A percentile compares a stretch with the other conserved stretches of the same genome.
phyloP scores from a whole-genome alignment of 2,329 filamentous ascomycete species.

The Aotearoamyces nothofagi region DNA sequence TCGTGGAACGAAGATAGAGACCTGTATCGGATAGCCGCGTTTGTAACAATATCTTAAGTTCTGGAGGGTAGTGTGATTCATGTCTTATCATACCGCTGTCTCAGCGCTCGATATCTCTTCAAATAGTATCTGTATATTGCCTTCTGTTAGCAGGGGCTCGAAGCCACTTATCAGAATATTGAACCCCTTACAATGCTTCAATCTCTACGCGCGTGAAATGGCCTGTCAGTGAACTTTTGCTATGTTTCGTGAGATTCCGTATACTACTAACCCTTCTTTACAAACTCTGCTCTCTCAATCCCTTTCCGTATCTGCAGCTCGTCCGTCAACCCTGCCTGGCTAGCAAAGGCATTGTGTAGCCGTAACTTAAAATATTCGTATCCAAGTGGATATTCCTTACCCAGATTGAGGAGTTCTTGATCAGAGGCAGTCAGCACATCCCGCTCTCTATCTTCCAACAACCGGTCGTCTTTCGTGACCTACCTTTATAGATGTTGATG shows the following conservation, averaged over 20 bases:
- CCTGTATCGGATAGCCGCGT: too few species aligned
- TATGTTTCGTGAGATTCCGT: too few species aligned
- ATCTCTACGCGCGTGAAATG: slow-evolving; percentile 62
- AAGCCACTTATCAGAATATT: slow-evolving; percentile 1
- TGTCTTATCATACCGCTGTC: slow-evolving; percentile 51
- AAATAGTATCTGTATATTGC: slow-evolving; percentile 59
- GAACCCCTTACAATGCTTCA: slow-evolving; percentile 76
- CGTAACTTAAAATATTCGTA: slow-evolving; percentile 69
- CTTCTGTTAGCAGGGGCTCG: slow-evolving; percentile 7
- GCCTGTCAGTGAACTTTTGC: too few species aligned
- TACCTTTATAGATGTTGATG: slow-evolving; percentile 80
- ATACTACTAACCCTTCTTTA: slow-evolving; percentile 59
- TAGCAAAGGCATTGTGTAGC: slow-evolving; percentile 72
- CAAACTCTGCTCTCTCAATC: slow-evolving; percentile 68
- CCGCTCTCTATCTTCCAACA: too few species aligned
- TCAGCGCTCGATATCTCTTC: slow-evolving; percentile 75
- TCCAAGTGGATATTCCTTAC: slow-evolving; percentile 75
- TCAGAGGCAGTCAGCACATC: background rate
- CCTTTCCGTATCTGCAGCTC: slow-evolving; percentile 62
- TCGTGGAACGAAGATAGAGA: too few species aligned
- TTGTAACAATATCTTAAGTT: too few species aligned
- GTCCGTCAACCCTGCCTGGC: slow-evolving; percentile 53
- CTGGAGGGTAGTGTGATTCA: too few species aligned
- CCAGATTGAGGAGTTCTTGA: slow-evolving; percentile 69
- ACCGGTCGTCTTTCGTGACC: background rate